Conservation (phyloP, 78 protist species). For the Kipferlia bialata region DNA sequence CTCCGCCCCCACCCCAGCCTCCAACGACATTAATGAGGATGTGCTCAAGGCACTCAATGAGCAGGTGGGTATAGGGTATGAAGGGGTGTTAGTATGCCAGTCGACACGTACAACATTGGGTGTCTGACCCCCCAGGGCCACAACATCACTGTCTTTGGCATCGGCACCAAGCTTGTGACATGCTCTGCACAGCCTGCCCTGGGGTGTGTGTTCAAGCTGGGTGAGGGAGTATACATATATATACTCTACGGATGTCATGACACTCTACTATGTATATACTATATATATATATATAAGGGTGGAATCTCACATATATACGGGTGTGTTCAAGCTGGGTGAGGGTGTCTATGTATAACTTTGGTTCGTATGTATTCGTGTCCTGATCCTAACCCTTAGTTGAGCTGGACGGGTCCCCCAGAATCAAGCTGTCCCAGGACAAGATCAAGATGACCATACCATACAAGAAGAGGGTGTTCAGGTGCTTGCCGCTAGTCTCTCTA, state of each 20-base stretch:
- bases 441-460: conserved; percentile 64
- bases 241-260: no score
- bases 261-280: no score
- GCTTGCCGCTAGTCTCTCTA: no score
- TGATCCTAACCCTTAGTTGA: no score
- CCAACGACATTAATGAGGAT: conserved; percentile 64
- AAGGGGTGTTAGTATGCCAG: background rate
- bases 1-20: conserved; percentile 55
- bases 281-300: no score
- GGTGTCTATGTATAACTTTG: no score
- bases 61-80: background rate
- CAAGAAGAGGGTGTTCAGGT: conserved; percentile 1
- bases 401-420: conserved; percentile 54
- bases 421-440: conserved; percentile 55
- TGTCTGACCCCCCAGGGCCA: no score
- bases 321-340: no score
- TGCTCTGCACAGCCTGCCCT: conserved; percentile 67
- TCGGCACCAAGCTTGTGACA: conserved; percentile 74
- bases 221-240: no score
- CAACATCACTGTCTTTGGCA: conserved; percentile 66
- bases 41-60: conserved; percentile 39
- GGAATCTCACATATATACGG: no score
- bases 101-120: background rate
- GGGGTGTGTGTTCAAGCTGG: conserved; percentile 80
- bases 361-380: no score